phyloP scores from a whole-genome alignment of 495 filamentous ascomycete genomes.

The Penicillium tannophilum region DNA sequence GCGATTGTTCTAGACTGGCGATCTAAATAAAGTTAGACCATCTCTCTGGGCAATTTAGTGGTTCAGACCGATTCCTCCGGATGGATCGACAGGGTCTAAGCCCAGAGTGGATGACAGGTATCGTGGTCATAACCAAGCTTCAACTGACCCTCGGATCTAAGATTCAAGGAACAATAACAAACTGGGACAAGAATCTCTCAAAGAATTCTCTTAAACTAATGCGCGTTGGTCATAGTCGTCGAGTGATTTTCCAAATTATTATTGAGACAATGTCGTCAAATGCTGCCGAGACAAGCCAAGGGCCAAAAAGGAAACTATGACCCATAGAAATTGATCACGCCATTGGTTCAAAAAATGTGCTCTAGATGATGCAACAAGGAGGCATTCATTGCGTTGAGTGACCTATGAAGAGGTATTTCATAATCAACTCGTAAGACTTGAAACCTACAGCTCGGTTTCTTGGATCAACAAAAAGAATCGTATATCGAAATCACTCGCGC shows the following conservation, averaged over 20 bases:
- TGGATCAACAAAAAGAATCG: too few species aligned
- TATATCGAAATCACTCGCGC: too few species aligned
- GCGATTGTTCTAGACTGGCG: neutral
- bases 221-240: too few species aligned
- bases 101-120: neutral
- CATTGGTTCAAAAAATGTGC: slow-evolving; percentile 11
- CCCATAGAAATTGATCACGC: slow-evolving; percentile 53
- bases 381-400: neutral
- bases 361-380: neutral
- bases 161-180: neutral
- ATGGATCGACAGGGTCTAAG: neutral
- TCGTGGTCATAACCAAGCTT: neutral
- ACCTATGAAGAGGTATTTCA: neutral
- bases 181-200: neutral
- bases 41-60: neutral
- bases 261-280: neutral
- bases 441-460: too few species aligned
- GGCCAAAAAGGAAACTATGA: slow-evolving; percentile 31
- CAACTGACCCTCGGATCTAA: neutral
- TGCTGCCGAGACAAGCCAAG: neutral
- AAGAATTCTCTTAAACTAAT: neutral
- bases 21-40: neutral
- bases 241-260: neutral
- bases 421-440: too few species aligned
- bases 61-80: neutral